These are phyloP conservation scores for Alternaria arbusti DNA, from an alignment of 2,329 filamentous ascomycete genomes.

Conservation along the genomic window DNA sequence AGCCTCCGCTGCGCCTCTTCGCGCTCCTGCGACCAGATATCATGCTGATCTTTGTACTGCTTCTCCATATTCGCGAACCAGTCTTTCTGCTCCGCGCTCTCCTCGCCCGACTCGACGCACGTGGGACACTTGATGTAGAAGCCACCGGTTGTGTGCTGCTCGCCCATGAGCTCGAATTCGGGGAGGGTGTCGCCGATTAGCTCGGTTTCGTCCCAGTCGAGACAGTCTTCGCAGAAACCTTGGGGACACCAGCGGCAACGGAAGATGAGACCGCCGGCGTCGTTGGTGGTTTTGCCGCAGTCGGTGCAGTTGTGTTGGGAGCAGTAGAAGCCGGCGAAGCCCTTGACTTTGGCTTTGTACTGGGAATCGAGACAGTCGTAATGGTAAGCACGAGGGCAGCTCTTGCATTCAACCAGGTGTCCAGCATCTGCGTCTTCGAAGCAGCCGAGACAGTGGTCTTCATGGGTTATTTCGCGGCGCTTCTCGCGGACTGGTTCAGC, in stretches of 20 bases:
- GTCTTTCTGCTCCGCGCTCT: constrained; percentile 25
- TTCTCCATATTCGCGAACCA: constrained; percentile 34
- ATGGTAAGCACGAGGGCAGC: constrained; percentile 64
- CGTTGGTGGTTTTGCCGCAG: constrained; percentile 59
- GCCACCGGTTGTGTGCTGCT: constrained; percentile 50
- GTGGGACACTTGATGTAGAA: constrained; percentile 61
- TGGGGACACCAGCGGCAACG: constrained; percentile 63
- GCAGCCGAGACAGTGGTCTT: constrained; percentile 61
- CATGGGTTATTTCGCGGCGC: constrained; percentile 55
- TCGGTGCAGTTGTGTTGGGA: constrained; percentile 62
- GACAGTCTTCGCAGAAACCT: constrained; percentile 65
- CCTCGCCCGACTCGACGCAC: constrained; percentile 42
- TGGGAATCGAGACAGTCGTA: constrained; percentile 54
- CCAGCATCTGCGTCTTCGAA: constrained; percentile 52
- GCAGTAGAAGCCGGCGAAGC: constrained; percentile 59
- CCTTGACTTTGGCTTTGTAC: constrained; percentile 52
- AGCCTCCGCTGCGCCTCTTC: constrained; percentile 20
- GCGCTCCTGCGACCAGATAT: constrained; percentile 27
- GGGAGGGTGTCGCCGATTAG: constrained; percentile 60
- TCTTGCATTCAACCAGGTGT: constrained; percentile 55
- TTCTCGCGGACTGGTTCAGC: constrained; percentile 59
- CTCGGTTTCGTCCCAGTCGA: constrained; percentile 59
- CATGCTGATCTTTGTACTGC: constrained; percentile 31
- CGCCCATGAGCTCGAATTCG: constrained; percentile 60
- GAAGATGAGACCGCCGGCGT: constrained; percentile 58